Base-by-base conservation (phyloP, 148 eudicot genomes). In the Cornus controversa region DNA sequence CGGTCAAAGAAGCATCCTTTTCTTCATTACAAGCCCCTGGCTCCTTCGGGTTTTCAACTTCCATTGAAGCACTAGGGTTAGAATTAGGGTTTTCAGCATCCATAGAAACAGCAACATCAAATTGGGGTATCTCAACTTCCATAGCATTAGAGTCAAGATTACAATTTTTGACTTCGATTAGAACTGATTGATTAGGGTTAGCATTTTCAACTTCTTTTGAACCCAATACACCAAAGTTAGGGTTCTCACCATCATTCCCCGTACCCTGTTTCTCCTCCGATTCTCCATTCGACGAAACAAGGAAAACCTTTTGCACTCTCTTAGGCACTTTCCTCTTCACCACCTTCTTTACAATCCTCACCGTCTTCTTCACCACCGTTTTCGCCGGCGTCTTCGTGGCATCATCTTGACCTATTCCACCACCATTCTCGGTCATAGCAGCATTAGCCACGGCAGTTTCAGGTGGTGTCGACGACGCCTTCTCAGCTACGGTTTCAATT, bases 311-410 rank as follows among this genome's bases (percentile, higher is more conserved):
- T 9, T 66, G 40, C 29, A 76, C 81, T 80, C 76, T 85, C 63
- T 77, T 86, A 2, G 81, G 83, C 28, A 86, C 86, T 66, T 79
- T 87, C 79, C 70, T 85, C 83, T 72, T 82, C 68, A 85, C 82
- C 0, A 79, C 67, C 77, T 77, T 85, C 82, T 85, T 86, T 31
- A 90, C 86, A 27, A 90, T 75, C 72, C 80, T 85, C 36, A 85
- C 85, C 11, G 29, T 81, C 83, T 76, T 87, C 53, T 75, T 69
- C 40, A 72, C 26, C 79, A 27, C 66, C 25, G 67, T 54, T 60
- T 40, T 71, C 28, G 23, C 22, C 36, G 70, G 16, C 26, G 10
- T 20, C 75, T 60, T 47, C 60, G 34, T 53, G 5, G 37, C 36
- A 1, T 11, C 74, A 3, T 24, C 72, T 68, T 23, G 42, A n/a